Percentiles rank a stretch among this genome's conserved stretches.
Evolutionary conservation across 1,139 yeast genomes (phyloP).

Genomic region (Taphrina confusa): DNA sequence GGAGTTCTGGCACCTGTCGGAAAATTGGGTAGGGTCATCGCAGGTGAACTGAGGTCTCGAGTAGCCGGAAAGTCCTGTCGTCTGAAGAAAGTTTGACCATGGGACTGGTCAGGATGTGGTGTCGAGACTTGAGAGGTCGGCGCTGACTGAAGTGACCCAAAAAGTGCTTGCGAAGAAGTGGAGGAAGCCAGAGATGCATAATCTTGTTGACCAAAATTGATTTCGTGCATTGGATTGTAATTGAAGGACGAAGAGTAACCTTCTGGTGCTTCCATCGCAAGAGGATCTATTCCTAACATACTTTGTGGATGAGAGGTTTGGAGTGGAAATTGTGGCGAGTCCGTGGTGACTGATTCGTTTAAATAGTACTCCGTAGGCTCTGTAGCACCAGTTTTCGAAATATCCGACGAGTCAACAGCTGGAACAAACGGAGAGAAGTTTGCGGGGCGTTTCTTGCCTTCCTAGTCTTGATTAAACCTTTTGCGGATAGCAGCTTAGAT

Average conservation of each 20-base stretch:
- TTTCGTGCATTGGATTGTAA: slow-evolving; percentile 12
- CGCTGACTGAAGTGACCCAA: slow-evolving; percentile 18
- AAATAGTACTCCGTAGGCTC: slow-evolving; percentile 39
- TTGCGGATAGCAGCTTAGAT: not conserved
- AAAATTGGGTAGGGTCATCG: slow-evolving; percentile 29
- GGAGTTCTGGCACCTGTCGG: slow-evolving; percentile 25
- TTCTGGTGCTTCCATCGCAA: slow-evolving; percentile 33
- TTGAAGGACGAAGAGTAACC: slow-evolving; percentile 19
- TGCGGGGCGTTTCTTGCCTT: slow-evolving; percentile 42
- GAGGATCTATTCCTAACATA: slow-evolving; percentile 26
- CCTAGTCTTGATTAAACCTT: not conserved
- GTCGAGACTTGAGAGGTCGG: slow-evolving; percentile 11
- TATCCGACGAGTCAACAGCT: slow-evolving; percentile 21
- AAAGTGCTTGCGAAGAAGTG: slow-evolving; percentile 24
- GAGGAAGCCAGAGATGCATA: slow-evolving; percentile 25
- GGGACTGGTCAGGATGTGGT: slow-evolving; percentile 18
- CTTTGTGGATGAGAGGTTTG: slow-evolving; percentile 34
- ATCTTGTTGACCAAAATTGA: slow-evolving; percentile 8
- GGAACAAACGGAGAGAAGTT: slow-evolving; percentile 41
- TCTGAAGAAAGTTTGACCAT: slow-evolving; percentile 11
- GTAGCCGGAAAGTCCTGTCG: slow-evolving; percentile 13
- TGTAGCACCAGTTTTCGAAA: slow-evolving; percentile 16
- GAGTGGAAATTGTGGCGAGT: slow-evolving; percentile 32
- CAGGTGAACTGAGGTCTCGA: slow-evolving; percentile 9
- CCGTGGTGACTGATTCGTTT: slow-evolving; percentile 28